phyloP scores from a whole-genome alignment of 2,329 filamentous ascomycete species.

The Aspergillus quadricinctus region DNA sequence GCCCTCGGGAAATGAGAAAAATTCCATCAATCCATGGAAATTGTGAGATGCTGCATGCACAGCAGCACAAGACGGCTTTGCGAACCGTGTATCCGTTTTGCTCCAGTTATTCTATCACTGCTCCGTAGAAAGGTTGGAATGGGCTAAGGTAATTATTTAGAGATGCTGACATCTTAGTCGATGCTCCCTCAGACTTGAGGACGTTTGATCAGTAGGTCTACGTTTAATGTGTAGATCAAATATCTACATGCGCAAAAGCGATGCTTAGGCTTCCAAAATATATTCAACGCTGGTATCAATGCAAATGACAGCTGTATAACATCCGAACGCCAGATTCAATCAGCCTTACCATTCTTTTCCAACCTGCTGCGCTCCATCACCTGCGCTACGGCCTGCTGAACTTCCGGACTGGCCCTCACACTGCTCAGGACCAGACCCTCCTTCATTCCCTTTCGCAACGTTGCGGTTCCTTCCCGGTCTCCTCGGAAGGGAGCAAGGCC shows the following conservation, averaged over 20 bases:
- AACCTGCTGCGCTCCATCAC: slow-evolving; percentile 59
- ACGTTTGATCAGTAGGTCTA: not conserved
- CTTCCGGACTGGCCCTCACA: slow-evolving; percentile 73
- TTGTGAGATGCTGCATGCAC: not conserved
- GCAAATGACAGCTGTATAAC: not conserved
- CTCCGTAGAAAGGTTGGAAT: not conserved
- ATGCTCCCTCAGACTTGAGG: not conserved
- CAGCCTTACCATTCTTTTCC: slow-evolving; percentile 15
- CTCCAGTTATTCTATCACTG: not conserved
- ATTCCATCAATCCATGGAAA: not conserved
- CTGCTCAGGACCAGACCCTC: slow-evolving; percentile 88
- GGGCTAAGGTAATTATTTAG: not conserved
- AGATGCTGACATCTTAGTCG: too few relatives aligned
- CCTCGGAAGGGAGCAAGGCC: slow-evolving; percentile 77
- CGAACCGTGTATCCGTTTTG: not conserved
- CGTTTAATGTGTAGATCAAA: not conserved
- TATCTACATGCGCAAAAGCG: not conserved
- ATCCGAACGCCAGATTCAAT: slow-evolving; percentile 8
- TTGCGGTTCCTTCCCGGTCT: slow-evolving; percentile 61
- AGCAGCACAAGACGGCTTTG: too few relatives aligned
- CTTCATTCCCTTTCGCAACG: slow-evolving; percentile 67
- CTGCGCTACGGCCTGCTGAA: slow-evolving; percentile 70
- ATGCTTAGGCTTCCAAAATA: not conserved
- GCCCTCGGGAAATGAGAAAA: not conserved
- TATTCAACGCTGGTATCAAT: not conserved